Evolutionary conservation across 78 protist genomes (phyloP).

Genomic region (Dictyostelium firmibasis): DNA sequence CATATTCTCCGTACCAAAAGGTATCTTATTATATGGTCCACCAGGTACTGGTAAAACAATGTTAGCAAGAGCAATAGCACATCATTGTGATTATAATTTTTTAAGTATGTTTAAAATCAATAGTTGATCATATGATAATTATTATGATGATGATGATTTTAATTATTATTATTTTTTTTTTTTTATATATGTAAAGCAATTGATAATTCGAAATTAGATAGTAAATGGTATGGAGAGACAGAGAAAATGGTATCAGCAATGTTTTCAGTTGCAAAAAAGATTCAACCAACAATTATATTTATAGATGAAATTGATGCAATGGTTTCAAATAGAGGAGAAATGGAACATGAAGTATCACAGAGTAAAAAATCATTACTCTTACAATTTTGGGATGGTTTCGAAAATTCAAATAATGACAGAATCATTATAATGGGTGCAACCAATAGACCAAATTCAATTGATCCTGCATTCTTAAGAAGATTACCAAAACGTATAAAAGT

Average conservation of each 20-base stretch:
- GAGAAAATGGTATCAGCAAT: conserved; percentile 99
- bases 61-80: conserved; percentile 99
- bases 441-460: conserved; percentile 99
- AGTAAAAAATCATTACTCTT: conserved; percentile 99
- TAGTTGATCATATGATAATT: conserved; percentile 95
- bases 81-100: conserved; percentile 99
- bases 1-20: conserved; percentile 96
- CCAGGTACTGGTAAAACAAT: conserved; percentile 99
- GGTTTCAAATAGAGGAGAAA: conserved; percentile 95
- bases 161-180: background rate
- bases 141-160: conserved; percentile 22
- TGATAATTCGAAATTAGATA: conserved; percentile 7
- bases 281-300: conserved; percentile 99
- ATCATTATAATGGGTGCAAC: conserved; percentile 99
- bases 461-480: conserved; percentile 99
- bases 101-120: conserved; percentile 75
- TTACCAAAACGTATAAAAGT: conserved; percentile 99
- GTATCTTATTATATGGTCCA: conserved; percentile 99
- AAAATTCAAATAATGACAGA: conserved; percentile 93
- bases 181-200: background rate
- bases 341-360: conserved; percentile 99
- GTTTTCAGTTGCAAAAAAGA: conserved; percentile 98
- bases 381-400: conserved; percentile 97
- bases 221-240: conserved; percentile 99
- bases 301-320: conserved; percentile 99